Conservation (phyloP, 306 rosid species). For the Trichosanthes truncata region DNA sequence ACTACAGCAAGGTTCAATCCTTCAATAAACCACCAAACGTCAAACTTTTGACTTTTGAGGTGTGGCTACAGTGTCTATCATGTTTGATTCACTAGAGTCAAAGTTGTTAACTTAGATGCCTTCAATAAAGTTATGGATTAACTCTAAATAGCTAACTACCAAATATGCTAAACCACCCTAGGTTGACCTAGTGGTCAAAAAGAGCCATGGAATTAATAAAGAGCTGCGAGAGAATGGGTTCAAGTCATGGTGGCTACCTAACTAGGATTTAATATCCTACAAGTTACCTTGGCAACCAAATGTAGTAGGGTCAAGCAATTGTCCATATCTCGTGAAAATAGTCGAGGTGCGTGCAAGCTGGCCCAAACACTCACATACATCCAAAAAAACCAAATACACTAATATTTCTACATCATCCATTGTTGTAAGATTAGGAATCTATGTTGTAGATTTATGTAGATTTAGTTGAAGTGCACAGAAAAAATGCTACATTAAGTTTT, state of each 20-base stretch:
- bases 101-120: background rate
- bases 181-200: background rate
- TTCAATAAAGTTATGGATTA: background rate
- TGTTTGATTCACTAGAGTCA: background rate
- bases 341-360: no score
- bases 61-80: background rate
- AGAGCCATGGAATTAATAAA: background rate
- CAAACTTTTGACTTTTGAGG: background rate
- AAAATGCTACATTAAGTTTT: background rate
- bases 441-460: no score
- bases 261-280: background rate
- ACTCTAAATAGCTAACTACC: background rate
- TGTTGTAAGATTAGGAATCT: background rate
- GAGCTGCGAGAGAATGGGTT: background rate
- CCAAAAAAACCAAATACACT: no score
- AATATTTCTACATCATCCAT: background rate
- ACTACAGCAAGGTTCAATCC: background rate
- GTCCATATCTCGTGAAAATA: no score
- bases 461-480: background rate
- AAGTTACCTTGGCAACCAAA: no score
- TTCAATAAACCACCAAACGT: background rate
- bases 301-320: no score
- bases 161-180: background rate
- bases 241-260: background rate
- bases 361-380: no score